Conservation (phyloP, 441 rosid species). For the Erysimum pusillum region DNA sequence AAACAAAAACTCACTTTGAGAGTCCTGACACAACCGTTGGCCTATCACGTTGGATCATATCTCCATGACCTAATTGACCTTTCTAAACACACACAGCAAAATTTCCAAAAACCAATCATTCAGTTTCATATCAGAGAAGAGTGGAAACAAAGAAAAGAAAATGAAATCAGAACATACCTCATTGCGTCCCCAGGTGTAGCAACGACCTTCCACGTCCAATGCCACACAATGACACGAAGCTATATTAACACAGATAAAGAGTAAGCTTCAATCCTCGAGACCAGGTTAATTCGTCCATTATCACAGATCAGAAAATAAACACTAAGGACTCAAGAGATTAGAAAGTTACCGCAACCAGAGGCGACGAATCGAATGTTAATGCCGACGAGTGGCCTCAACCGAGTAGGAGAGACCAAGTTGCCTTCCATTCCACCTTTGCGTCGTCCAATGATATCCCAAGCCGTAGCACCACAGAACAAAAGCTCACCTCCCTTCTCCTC, state of each 20-base stretch:
- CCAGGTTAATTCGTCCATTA: neutral
- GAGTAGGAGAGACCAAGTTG: conserved; percentile 89
- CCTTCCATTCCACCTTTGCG: conserved; percentile 71
- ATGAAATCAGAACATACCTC: conserved; percentile 61
- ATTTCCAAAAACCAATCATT: conserved; percentile 33
- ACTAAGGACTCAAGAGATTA: neutral
- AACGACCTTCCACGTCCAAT: conserved; percentile 91
- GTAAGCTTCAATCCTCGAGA: conserved; percentile 3
- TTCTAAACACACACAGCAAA: conserved; percentile 64
- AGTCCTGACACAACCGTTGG: conserved; percentile 94
- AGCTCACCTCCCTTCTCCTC: conserved; percentile 87
- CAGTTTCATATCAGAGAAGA: conserved; percentile 14
- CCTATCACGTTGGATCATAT: conserved; percentile 85
- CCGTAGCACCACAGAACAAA: conserved; percentile 87
- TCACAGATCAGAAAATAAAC: conserved; percentile 17
- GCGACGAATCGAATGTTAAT: conserved; percentile 81
- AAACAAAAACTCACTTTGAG: conserved; percentile 65
- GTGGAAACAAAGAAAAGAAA: conserved; percentile 4
- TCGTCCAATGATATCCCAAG: conserved; percentile 81
- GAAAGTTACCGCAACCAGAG: conserved; percentile 78
- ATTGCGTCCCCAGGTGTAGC: conserved; percentile 98
- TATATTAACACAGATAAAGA: conserved; percentile 40
- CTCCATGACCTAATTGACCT: conserved; percentile 98
- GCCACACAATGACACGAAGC: conserved; percentile 98
- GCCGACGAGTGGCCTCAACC: conserved; percentile 89